These are phyloP conservation scores for Nyctanthes arbortristis DNA, from an alignment of 257 asterid species.

Conservation along the genomic window DNA sequence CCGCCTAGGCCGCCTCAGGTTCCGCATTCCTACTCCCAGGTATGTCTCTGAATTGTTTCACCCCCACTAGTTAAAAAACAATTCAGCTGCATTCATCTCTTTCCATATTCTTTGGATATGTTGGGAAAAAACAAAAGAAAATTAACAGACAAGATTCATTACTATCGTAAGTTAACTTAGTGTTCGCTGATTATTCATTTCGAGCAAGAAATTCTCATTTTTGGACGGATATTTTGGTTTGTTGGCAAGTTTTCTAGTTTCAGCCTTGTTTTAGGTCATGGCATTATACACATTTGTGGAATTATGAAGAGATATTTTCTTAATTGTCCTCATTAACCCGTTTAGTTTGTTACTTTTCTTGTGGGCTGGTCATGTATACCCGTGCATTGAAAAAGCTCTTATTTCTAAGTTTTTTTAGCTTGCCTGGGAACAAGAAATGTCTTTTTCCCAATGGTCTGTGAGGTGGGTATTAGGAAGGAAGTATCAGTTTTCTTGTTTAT, in stretches of 20 bases:
- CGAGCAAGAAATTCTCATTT: not conserved
- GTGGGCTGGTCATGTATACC: not conserved
- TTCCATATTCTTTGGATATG: no score
- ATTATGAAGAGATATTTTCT: not conserved
- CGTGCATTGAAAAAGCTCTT: not conserved
- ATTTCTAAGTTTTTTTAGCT: not conserved
- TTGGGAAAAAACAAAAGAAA: no score
- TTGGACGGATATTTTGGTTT: not conserved
- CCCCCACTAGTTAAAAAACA: not conserved
- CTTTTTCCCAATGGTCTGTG: not conserved
- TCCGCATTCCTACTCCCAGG: constrained; percentile 64
- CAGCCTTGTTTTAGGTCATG: constrained; percentile 15
- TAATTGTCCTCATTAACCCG: not conserved
- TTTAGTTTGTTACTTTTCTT: not conserved
- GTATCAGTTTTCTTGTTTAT: not conserved
- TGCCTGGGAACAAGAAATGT: not conserved
- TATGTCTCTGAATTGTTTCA: not conserved
- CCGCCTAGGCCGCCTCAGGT: constrained; percentile 61
- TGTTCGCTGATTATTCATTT: not conserved
- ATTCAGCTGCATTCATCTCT: not conserved
- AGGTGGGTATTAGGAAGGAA: not conserved
- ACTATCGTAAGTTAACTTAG: constrained; percentile 23
- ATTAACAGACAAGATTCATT: no score
- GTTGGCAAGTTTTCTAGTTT: constrained; percentile 6
- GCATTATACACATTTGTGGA: not conserved